These are phyloP conservation scores for Sclerotinia glacialis DNA, from an alignment of 2,329 filamentous ascomycete genomes.

Conservation along the genomic window DNA sequence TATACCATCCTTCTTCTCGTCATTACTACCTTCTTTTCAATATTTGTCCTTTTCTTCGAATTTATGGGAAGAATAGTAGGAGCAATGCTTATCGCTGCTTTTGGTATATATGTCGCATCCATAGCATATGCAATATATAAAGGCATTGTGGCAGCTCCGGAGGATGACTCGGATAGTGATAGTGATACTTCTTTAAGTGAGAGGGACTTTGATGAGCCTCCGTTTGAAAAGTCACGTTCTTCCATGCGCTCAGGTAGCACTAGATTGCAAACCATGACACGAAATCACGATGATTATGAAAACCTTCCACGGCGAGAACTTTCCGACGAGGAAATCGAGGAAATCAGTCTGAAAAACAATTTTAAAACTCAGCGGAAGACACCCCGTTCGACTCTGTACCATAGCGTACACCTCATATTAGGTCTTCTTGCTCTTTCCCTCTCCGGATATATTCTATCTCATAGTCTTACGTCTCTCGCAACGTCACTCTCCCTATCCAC, in stretches of 20 bases:
- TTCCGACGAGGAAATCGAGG: neutral
- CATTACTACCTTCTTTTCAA: conserved; percentile 43
- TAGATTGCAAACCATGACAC: neutral
- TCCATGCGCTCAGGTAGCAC: neutral
- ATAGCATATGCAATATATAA: conserved; percentile 47
- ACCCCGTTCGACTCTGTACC: conserved; percentile 39
- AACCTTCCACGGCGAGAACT: neutral
- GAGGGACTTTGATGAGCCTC: neutral
- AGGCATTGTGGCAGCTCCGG: conserved; percentile 44
- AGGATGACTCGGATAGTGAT: conserved; percentile 44
- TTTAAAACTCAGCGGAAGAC: neutral
- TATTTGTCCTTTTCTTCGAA: conserved; percentile 39
- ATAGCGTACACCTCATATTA: conserved; percentile 45
- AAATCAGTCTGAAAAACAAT: neutral
- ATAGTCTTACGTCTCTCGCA: conserved; percentile 44
- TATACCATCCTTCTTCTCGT: conserved; percentile 46
- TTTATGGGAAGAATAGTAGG: conserved; percentile 41
- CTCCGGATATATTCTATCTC: conserved; percentile 50
- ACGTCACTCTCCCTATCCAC: conserved; percentile 45
- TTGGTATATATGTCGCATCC: conserved; percentile 46
- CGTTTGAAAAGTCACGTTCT: neutral
- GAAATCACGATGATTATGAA: neutral
- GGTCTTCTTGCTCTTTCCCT: conserved; percentile 47
- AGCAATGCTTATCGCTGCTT: conserved; percentile 43
- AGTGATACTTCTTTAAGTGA: conserved; percentile 34